Evolutionary conservation across 441 rosid genomes (phyloP), one percentile per base, ranked within the genome.

Genomic region (Eruca vesicaria): DNA sequence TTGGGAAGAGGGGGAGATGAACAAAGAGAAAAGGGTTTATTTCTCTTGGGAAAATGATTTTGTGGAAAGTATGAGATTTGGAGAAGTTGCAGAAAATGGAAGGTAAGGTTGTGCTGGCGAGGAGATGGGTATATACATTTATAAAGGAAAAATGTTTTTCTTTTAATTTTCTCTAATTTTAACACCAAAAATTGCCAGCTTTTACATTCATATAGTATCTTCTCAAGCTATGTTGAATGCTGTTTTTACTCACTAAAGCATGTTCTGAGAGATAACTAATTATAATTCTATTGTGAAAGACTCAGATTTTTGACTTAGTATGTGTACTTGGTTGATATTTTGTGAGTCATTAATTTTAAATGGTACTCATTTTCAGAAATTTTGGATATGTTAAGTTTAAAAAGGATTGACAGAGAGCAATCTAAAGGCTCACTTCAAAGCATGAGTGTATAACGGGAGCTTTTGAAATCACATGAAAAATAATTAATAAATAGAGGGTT

Each of bases 51-150:
- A 67, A 78, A n/a, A 2, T 43, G 50, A 43, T 43, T 43, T 43
- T 43, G 18, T 43, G 50, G 50, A 14, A 72, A 78, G 78, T 78
- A 72, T 78, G 77, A 67, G 66, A 78, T 63, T 74, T 73, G 76
- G 61, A 80, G 80, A 84, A 86, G 84, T 74, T 85, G 89, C 87
- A 82, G 88, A 87, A 88, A 86, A 82, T 84, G 86, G 90, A 87
- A 90, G 88, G 76, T 52, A 78, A 79, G 75, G 63, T 41, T 77
- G 68, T 77, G 80, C 73, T 72, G 82, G 63, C 71, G 64, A 48
- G 33, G 81, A 84, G 83, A 68, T 76, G 83, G 78, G 77, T 86
- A 82, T 82, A 74, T 83, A 81, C 83, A 82, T 84, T 84, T 93
- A 89, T 91, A 87, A 86, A 78, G 86, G 73, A 66, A 82, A 76